Conservation (phyloP, 169 alveolate species). For the Eimeria sp. region DNA sequence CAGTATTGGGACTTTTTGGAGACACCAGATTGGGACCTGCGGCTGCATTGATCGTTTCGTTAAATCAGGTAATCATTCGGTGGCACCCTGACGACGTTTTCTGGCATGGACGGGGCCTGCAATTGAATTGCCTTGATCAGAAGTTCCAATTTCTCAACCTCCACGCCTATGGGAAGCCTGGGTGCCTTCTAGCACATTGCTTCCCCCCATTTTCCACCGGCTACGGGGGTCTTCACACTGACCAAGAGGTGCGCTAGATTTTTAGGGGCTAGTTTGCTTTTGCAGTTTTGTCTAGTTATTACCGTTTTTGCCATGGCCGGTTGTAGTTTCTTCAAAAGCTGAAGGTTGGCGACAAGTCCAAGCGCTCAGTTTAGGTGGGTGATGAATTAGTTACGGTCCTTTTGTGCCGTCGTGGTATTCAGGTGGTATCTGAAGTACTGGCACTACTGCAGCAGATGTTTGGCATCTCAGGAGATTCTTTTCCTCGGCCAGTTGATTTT, state of each 20-base stretch:
- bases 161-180: constrained; percentile 82
- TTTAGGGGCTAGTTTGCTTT: neutral
- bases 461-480: constrained; percentile 43
- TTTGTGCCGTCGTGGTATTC: neutral
- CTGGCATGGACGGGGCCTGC: constrained; percentile 77
- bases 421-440: constrained; percentile 83
- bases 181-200: constrained; percentile 81
- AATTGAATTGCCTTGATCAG: constrained; percentile 82
- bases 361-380: neutral
- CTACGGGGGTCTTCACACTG: constrained; percentile 81
- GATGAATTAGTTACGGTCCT: neutral
- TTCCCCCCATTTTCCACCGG: constrained; percentile 83
- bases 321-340: neutral
- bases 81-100: constrained; percentile 83
- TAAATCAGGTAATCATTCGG: constrained; percentile 72
- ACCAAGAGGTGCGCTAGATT: constrained; percentile 63
- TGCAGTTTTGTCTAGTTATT: neutral
- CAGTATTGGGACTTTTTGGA: neutral
- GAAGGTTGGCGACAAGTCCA: neutral
- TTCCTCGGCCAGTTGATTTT: constrained; percentile 82
- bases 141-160: constrained; percentile 81
- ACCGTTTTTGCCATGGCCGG: neutral
- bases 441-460: constrained; percentile 83
- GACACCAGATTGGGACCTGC: neutral
- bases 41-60: neutral